Evolutionary conservation across 305 asterid species (phyloP).

Genomic region (Fraxinus sp.): DNA sequence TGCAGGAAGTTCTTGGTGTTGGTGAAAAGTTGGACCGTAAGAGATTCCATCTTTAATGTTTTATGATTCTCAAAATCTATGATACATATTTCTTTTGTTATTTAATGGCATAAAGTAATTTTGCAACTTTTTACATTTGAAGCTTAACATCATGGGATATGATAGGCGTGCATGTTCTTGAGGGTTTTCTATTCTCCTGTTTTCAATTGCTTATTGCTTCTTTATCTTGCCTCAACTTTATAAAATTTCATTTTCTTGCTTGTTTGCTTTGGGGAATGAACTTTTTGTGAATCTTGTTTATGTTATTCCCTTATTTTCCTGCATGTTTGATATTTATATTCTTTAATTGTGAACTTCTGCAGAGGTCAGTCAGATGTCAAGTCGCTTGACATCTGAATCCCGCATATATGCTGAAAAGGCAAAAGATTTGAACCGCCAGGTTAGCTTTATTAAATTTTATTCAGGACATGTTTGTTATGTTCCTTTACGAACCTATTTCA

Average conservation of each 20-base stretch:
- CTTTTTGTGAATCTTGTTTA: not conserved
- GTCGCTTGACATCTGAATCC: conserved; percentile 89
- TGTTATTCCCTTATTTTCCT: conserved; percentile 1
- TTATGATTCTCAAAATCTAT: conserved; percentile 4
- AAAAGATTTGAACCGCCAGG: conserved; percentile 93
- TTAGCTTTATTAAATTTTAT: conserved; percentile 28
- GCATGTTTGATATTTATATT: conserved; percentile 20
- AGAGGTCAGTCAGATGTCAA: conserved; percentile 95
- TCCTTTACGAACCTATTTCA: not conserved
- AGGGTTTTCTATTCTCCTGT: not conserved
- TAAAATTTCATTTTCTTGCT: not conserved
- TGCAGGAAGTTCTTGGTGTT: conserved; percentile 95
- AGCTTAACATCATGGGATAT: not conserved
- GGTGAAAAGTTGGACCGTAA: conserved; percentile 98
- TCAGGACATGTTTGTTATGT: not conserved
- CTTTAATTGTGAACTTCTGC: conserved; percentile 33
- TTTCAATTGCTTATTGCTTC: conserved; percentile 11
- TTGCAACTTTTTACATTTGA: not conserved
- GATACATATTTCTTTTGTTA: not conserved
- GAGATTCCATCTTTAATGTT: conserved; percentile 30
- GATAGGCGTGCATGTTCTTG: not conserved
- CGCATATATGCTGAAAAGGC: conserved; percentile 78
- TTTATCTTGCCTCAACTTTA: not conserved
- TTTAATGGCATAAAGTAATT: not conserved
- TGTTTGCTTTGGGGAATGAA: not conserved